These are phyloP conservation scores for Apiotrichum akiyoshidainum DNA, from an alignment of 1,284 basidiomycete genomes.

Conservation along the genomic window DNA sequence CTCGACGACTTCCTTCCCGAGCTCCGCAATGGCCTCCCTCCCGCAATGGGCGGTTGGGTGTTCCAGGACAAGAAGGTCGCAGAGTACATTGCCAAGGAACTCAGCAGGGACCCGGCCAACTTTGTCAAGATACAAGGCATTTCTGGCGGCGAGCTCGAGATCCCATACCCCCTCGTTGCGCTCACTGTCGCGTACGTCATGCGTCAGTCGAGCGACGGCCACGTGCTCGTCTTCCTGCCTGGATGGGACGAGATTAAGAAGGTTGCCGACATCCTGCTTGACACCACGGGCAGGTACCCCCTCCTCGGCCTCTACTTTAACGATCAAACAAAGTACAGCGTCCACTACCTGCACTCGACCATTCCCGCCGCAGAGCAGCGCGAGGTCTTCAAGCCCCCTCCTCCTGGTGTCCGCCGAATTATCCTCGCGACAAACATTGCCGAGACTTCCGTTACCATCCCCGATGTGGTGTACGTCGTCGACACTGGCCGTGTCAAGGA, in stretches of 20 bases:
- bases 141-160: slow-evolving; percentile 66
- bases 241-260: slow-evolving; percentile 74
- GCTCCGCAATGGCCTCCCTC: slow-evolving; percentile 51
- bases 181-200: slow-evolving; percentile 78
- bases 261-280: slow-evolving; percentile 67
- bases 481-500: slow-evolving; percentile 89
- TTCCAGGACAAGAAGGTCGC: slow-evolving; percentile 67
- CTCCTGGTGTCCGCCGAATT: slow-evolving; percentile 72
- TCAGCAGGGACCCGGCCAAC: slow-evolving; percentile 52
- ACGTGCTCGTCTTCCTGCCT: slow-evolving; percentile 76
- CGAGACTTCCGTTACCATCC: slow-evolving; percentile 93
- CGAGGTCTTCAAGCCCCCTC: slow-evolving; percentile 79
- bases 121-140: slow-evolving; percentile 37
- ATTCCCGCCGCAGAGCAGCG: slow-evolving; percentile 89
- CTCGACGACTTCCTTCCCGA: slow-evolving; percentile 72
- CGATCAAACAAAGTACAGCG: slow-evolving; percentile 61
- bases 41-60: slow-evolving; percentile 61
- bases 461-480: slow-evolving; percentile 92
- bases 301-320: slow-evolving; percentile 64
- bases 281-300: slow-evolving; percentile 52
- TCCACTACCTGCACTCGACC: slow-evolving; percentile 89
- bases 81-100: slow-evolving; percentile 72
- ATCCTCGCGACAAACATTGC: slow-evolving; percentile 95
- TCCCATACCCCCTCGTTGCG: slow-evolving; percentile 79
- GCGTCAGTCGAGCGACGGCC: slow-evolving; percentile 71